Evolutionary conservation across 352 stramenopile species (phyloP).

Genomic region (Blastocystis sp.): DNA sequence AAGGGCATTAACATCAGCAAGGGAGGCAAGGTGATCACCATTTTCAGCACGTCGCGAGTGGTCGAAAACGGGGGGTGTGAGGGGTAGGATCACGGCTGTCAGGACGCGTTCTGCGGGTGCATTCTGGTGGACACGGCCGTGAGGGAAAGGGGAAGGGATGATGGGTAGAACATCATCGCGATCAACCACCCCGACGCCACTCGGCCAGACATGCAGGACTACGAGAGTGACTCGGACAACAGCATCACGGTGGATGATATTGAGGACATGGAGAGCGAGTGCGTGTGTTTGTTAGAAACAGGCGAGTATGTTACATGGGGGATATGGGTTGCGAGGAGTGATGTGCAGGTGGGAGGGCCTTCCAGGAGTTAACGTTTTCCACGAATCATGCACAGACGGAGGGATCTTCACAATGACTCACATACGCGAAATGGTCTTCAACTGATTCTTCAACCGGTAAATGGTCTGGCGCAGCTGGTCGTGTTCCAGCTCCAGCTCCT

Average conservation of each 20-base stretch:
- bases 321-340: too few species aligned
- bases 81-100: slow-evolving; percentile 66
- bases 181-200: slow-evolving; percentile 61
- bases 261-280: slow-evolving; percentile 32
- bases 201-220: background rate
- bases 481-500: slow-evolving; percentile 20
- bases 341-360: too few species aligned
- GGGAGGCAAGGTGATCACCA: slow-evolving; percentile 75
- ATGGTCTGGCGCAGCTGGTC: slow-evolving; percentile 8
- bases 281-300: background rate
- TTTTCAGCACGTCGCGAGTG: slow-evolving; percentile 72
- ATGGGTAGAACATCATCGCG: slow-evolving; percentile 66
- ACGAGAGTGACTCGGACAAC: slow-evolving; percentile 6
- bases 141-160: background rate
- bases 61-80: background rate
- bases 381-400: too few species aligned
- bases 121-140: slow-evolving; percentile 67
- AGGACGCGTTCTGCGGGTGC: slow-evolving; percentile 70
- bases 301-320: too few species aligned
- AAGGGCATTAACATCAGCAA: slow-evolving; percentile 84
- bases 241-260: slow-evolving; percentile 4
- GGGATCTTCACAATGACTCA: background rate
- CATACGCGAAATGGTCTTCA: slow-evolving; percentile 17
- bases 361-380: too few species aligned
- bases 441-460: slow-evolving; percentile 26